Percentiles rank a stretch among this genome's conserved stretches.
Conservation (phyloP, 352 stramenopile species). For the Elongisporangium undulatum region DNA sequence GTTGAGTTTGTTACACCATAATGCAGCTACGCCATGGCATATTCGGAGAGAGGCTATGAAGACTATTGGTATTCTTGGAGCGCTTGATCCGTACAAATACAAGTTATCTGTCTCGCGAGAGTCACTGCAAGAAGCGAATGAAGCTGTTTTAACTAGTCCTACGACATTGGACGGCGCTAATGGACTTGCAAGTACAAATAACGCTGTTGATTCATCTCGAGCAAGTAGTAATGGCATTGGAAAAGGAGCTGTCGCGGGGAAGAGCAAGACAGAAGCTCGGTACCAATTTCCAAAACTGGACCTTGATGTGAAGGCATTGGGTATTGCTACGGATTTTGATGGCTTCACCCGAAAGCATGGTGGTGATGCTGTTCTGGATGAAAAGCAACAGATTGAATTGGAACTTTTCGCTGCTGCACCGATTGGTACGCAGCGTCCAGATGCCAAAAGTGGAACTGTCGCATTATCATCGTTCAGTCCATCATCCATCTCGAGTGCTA, state of each 20-base stretch:
- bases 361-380: slow-evolving; percentile 55
- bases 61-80: slow-evolving; percentile 94
- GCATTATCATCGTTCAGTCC: slow-evolving; percentile 10
- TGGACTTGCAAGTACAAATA: slow-evolving; percentile 19
- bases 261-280: slow-evolving; percentile 12
- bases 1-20: slow-evolving; percentile 92
- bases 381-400: slow-evolving; percentile 86
- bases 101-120: slow-evolving; percentile 71
- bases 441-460: slow-evolving; percentile 13
- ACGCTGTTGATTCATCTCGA: slow-evolving; percentile 3
- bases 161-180: not conserved
- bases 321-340: slow-evolving; percentile 44
- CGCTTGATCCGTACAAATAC: slow-evolving; percentile 96
- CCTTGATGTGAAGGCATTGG: slow-evolving; percentile 58
- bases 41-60: slow-evolving; percentile 95
- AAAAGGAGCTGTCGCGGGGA: slow-evolving; percentile 6
- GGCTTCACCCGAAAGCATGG: slow-evolving; percentile 50
- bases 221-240: slow-evolving; percentile 6
- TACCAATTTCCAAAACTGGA: slow-evolving; percentile 42
- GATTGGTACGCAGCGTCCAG: slow-evolving; percentile 72
- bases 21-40: slow-evolving; percentile 85
- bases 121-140: slow-evolving; percentile 66
- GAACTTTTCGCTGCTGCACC: slow-evolving; percentile 81
- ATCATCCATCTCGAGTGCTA: slow-evolving; percentile 13
- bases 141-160: slow-evolving; percentile 13